phyloP scores from a whole-genome alignment of 1,284 basidiomycete species.

The Leccinum griseonigrum region DNA sequence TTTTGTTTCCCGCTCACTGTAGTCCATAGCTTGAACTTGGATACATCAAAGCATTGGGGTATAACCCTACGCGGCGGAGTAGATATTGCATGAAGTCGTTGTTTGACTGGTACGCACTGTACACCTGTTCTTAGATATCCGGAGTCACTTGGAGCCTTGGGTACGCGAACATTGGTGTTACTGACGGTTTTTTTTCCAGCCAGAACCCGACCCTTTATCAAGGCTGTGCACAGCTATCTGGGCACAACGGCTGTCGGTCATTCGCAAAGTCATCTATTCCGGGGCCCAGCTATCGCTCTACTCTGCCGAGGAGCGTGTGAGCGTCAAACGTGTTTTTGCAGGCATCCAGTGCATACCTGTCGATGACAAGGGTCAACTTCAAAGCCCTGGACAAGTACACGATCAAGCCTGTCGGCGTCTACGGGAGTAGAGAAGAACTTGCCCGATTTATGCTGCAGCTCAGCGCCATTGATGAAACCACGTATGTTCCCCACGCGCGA shows the following conservation, averaged over 20 bases:
- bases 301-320: constrained; percentile 50
- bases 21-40: constrained; percentile 50
- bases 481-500: constrained; percentile 30
- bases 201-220: constrained; percentile 35
- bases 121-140: constrained; percentile 46
- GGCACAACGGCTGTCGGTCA: constrained; percentile 56
- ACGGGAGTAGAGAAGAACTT: constrained; percentile 52
- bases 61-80: constrained; percentile 65
- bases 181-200: constrained; percentile 16
- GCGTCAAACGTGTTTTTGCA: too few species aligned
- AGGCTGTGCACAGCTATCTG: constrained; percentile 43
- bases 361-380: constrained; percentile 54
- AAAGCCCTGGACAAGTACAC: constrained; percentile 41
- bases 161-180: neutral
- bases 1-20: constrained; percentile 1
- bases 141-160: constrained; percentile 28
- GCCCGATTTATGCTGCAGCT: constrained; percentile 41
- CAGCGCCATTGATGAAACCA: constrained; percentile 34
- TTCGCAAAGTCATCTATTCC: constrained; percentile 67
- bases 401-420: constrained; percentile 53
- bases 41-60: constrained; percentile 59
- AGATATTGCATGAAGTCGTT: constrained; percentile 61
- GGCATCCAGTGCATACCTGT: constrained; percentile 38
- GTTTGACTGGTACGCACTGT: constrained; percentile 61
- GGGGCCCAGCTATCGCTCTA: constrained; percentile 81